Percentiles rank a stretch among this genome's conserved stretches.
phyloP scores from a whole-genome alignment of 202 grass and related monocot species.

The Setaria viridis region DNA sequence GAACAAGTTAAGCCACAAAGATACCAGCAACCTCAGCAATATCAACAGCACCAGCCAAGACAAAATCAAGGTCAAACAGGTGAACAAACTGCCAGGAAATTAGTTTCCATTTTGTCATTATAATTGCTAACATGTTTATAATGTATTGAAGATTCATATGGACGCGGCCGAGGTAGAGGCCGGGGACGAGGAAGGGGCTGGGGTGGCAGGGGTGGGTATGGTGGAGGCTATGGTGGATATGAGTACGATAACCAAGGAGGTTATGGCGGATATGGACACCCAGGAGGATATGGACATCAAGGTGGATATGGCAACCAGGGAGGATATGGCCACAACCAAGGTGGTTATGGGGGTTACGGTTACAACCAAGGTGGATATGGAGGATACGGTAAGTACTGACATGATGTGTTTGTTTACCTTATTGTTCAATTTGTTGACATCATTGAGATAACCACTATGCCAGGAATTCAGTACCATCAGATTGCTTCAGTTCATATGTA shows the following conservation, averaged over 20 bases:
- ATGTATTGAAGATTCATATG: conserved; percentile 73
- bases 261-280: conserved; percentile 63
- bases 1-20: conserved; percentile 71
- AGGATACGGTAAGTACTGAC: conserved; percentile 62
- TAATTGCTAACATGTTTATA: conserved; percentile 42
- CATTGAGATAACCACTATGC: neutral
- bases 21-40: conserved; percentile 76
- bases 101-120: neutral
- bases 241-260: conserved; percentile 77
- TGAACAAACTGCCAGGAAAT: conserved; percentile 30
- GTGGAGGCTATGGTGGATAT: conserved; percentile 72
- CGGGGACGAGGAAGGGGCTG: conserved; percentile 81
- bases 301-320: conserved; percentile 72
- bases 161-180: conserved; percentile 67
- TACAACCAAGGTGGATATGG: conserved; percentile 79
- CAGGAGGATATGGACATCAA: conserved; percentile 64
- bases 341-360: conserved; percentile 68
- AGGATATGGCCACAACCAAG: conserved; percentile 75
- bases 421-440: conserved; percentile 9
- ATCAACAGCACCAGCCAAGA: conserved; percentile 79
- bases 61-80: conserved; percentile 69
- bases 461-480: neutral
- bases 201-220: conserved; percentile 77
- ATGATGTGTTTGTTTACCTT: neutral
- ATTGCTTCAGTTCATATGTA: conserved; percentile 34